Percentiles rank a stretch among this genome's conserved stretches.
Conservation (phyloP, 768 basidiomycete genomes). For the Lepiota venenata region DNA sequence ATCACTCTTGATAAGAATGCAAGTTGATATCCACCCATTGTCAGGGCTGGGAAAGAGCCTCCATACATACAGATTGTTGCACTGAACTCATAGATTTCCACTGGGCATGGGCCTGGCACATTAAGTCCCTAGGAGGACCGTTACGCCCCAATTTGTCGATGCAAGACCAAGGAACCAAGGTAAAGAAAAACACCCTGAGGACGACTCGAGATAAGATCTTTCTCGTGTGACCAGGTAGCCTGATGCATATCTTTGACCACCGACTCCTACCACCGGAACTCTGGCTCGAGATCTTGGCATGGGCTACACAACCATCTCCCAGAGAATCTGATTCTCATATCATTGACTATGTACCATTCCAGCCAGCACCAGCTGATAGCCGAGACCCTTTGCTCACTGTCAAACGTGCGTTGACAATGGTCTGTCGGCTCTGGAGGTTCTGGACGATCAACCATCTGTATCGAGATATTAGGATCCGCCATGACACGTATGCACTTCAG, state of each 20-base stretch:
- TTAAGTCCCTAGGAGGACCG: too few species aligned
- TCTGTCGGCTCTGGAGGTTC: slow-evolving; percentile 55
- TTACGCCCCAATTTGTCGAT: too few species aligned
- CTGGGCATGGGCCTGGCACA: too few species aligned
- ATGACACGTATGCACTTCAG: slow-evolving; percentile 26
- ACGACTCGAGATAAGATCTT: slow-evolving; percentile 4
- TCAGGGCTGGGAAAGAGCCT: too few species aligned
- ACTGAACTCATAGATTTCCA: too few species aligned
- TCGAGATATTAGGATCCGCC: slow-evolving; percentile 46
- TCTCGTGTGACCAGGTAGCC: background rate
- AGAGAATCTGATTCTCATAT: slow-evolving; percentile 21
- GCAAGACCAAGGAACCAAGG: too few species aligned
- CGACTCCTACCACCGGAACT: slow-evolving; percentile 45
- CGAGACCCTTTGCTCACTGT: slow-evolving; percentile 28
- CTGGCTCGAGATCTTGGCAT: slow-evolving; percentile 49
- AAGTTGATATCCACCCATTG: too few species aligned
- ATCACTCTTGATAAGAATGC: too few species aligned
- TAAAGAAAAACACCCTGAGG: too few species aligned
- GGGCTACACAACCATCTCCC: slow-evolving; percentile 28
- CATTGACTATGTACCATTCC: slow-evolving; percentile 46
- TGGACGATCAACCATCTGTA: slow-evolving; percentile 47
- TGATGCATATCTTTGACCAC: slow-evolving; percentile 17
- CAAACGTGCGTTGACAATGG: slow-evolving; percentile 42
- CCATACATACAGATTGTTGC: too few species aligned
- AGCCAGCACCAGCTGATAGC: slow-evolving; percentile 26